Conservation (phyloP, 2,329 filamentous ascomycete genomes). For the Sporothrix curviconia region DNA sequence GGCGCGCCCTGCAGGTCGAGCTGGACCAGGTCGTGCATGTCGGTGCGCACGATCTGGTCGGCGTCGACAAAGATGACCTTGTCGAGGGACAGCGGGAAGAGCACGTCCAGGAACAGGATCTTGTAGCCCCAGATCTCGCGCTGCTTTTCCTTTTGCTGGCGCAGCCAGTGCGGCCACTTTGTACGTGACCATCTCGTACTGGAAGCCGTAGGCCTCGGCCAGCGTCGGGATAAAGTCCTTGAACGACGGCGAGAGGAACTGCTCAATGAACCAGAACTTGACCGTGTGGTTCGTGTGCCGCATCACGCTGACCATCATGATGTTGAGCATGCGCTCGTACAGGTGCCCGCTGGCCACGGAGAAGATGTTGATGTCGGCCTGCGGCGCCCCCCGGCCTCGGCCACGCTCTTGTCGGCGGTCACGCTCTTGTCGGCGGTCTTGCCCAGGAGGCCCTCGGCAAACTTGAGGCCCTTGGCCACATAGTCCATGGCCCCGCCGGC, state of each 20-base stretch:
- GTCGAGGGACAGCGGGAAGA: slow-evolving; percentile 92
- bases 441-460: slow-evolving; percentile 70
- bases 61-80: slow-evolving; percentile 99
- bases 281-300: slow-evolving; percentile 90
- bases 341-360: slow-evolving; percentile 95
- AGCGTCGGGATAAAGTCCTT: slow-evolving; percentile 86
- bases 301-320: slow-evolving; percentile 99
- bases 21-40: slow-evolving; percentile 90
- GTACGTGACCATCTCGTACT: slow-evolving; percentile 98
- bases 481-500: slow-evolving; percentile 47
- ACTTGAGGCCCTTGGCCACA: slow-evolving; percentile 68
- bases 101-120: slow-evolving; percentile 93
- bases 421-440: slow-evolving; percentile 40
- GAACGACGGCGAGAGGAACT: slow-evolving; percentile 96
- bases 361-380: slow-evolving; percentile 99
- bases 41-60: slow-evolving; percentile 93
- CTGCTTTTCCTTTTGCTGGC: slow-evolving; percentile 91
- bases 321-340: slow-evolving; percentile 98
- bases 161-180: slow-evolving; percentile 99
- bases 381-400: no score
- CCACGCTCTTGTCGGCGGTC: slow-evolving; percentile 37
- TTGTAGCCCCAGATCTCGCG: slow-evolving; percentile 99
- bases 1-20: slow-evolving; percentile 83
- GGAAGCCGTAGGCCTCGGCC: slow-evolving; percentile 80
- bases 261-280: slow-evolving; percentile 99